Evolutionary conservation across 2,329 filamentous ascomycete species (phyloP), one percentile per base, ranked within the genome.

Genomic region (Pseudocercospora ulei): DNA sequence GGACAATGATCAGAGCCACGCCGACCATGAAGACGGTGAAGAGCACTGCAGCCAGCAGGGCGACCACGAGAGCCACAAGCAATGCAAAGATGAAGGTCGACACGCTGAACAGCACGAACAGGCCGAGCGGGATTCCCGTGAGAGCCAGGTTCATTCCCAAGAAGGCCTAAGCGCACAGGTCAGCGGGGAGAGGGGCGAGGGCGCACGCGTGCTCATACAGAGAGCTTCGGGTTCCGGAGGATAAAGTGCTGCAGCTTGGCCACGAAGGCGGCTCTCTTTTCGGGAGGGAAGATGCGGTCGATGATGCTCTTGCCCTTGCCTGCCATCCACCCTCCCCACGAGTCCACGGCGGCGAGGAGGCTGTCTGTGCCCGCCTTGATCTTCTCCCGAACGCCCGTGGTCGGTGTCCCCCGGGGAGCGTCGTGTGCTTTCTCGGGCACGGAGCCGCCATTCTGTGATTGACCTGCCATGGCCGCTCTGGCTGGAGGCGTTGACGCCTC

Each of bases 21-120:
- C 76, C 74, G 37, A 76, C 70, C 67, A 76, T 79, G 64, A 81
- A 77, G 31, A 81, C 67, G 1, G 73, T 72, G 64, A 83, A 82
- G 39, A 77, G 53, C 5, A 72, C 54, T 2, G 69, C 70, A 11
- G 61, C 65, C 3, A 73, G 57, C 4, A 72, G 51, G 3, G 62
- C 69, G 26, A 73, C 58, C 11, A 75, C 46, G 24, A 82, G 53
- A 7, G 77, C 78, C 18, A 70, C 68, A 26, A 76, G 62, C 25
- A 82, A 56, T 9, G 78, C 72, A 57, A 84, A 71, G 46, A 77
- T 59, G 46, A 78, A 61, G 43, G 78, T 72, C 24, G 73, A 75
- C 25, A 78, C 50, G 39, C 71, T 67, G 65, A 87, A 85, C 50
- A 72, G 64, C 39, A 71, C 47, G 65, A 90, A 88, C 46, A 86